A percentile compares a stretch with the other conserved stretches of the same genome.
Conservation (phyloP, 371 early-diverging fungal genomes). For the Lichtheimia ornata region DNA sequence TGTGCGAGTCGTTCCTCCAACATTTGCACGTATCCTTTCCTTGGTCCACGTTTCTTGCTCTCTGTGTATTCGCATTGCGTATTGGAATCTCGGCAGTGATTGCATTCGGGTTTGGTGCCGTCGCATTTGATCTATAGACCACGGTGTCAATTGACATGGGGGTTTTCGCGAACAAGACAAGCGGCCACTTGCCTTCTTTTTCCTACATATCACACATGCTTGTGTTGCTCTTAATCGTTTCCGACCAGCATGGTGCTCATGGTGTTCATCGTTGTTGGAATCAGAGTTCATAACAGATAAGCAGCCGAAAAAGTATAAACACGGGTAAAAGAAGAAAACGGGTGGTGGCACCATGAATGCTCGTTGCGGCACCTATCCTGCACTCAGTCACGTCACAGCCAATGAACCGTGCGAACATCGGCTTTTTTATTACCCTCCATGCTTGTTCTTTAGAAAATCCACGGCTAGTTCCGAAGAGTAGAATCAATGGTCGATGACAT, state of each 20-base stretch:
- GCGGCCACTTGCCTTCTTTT: constrained; percentile 62
- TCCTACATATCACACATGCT: constrained; percentile 80
- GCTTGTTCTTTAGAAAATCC: too few relatives aligned
- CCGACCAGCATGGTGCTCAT: constrained; percentile 10
- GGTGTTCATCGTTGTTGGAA: constrained; percentile 1
- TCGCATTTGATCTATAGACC: constrained; percentile 70
- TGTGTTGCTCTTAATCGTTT: constrained; percentile 77
- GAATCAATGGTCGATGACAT: too few relatives aligned
- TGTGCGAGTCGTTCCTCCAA: constrained; percentile 70
- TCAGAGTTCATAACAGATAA: too few relatives aligned
- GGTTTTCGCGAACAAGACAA: not conserved
- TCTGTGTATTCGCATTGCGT: constrained; percentile 73
- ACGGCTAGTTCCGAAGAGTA: too few relatives aligned
- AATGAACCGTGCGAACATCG: too few relatives aligned
- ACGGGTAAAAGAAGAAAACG: too few relatives aligned
- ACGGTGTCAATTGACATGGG: not conserved
- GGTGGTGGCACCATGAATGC: too few relatives aligned
- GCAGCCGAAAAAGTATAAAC: too few relatives aligned
- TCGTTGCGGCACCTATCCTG: too few relatives aligned
- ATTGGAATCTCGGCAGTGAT: constrained; percentile 71
- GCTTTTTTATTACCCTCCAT: too few relatives aligned
- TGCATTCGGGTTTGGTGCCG: constrained; percentile 80
- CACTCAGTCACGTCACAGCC: too few relatives aligned
- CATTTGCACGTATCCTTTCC: constrained; percentile 77
- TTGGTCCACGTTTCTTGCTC: constrained; percentile 80